Conservation (phyloP, 1,284 basidiomycete species). For the Cryptococcus neoformans region DNA sequence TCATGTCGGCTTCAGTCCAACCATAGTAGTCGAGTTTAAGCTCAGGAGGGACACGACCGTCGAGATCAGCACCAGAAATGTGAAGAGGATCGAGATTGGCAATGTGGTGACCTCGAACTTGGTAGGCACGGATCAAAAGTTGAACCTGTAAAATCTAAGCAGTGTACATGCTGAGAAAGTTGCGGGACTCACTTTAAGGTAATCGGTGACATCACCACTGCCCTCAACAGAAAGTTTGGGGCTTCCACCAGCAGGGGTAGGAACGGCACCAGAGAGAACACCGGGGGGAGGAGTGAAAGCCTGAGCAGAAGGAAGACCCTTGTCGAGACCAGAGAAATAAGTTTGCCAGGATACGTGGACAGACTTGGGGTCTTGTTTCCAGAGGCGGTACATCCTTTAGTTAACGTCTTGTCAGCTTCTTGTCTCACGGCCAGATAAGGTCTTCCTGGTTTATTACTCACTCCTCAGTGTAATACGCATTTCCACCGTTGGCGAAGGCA, state of each 20-base stretch:
- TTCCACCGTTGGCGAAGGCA: conserved; percentile 82
- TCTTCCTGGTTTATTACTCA: conserved; percentile 22
- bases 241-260: conserved; percentile 72
- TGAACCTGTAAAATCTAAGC: conserved; percentile 63
- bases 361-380: conserved; percentile 84
- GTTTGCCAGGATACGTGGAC: conserved; percentile 95
- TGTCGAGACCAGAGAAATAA: conserved; percentile 92
- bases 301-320: conserved; percentile 74
- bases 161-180: neutral
- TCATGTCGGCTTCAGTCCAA: conserved; percentile 88
- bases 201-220: conserved; percentile 79
- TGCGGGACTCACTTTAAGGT: conserved; percentile 71
- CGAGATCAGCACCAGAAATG: conserved; percentile 84
- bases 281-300: conserved; percentile 83
- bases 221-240: conserved; percentile 66
- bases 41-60: conserved; percentile 72
- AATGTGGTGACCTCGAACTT: conserved; percentile 96
- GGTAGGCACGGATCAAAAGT: conserved; percentile 95
- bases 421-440: neutral
- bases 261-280: conserved; percentile 52
- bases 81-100: conserved; percentile 95
- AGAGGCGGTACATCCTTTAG: conserved; percentile 76
- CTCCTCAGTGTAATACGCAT: conserved; percentile 93
- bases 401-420: conserved; percentile 7
- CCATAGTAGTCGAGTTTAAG: conserved; percentile 91